These are phyloP conservation scores for Scedosporium dehoogii DNA, from an alignment of 2,329 filamentous ascomycete genomes.

Conservation along the genomic window DNA sequence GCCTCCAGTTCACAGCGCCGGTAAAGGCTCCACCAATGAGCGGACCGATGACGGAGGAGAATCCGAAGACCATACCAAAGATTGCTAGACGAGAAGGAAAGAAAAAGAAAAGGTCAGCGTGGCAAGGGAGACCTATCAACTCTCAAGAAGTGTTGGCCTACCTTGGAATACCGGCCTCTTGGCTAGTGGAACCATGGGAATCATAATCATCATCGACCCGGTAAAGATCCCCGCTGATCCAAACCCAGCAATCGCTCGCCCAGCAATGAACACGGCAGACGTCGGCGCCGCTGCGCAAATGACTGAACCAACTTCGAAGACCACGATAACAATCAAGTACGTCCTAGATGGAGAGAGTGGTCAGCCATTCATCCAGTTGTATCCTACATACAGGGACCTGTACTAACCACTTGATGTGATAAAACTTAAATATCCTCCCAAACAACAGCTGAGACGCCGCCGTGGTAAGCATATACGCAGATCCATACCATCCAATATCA, in stretches of 20 bases:
- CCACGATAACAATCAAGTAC: conserved; percentile 35
- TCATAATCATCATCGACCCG: conserved; percentile 45
- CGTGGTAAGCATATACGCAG: conserved; percentile 49
- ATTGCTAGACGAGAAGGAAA: conserved; percentile 20
- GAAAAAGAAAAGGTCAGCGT: not conserved
- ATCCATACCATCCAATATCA: conserved; percentile 53
- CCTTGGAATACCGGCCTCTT: conserved; percentile 50
- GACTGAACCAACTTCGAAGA: conserved; percentile 45
- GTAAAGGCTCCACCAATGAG: conserved; percentile 45
- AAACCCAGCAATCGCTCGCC: conserved; percentile 45
- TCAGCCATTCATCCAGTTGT: not conserved
- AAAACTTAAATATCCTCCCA: conserved; percentile 40
- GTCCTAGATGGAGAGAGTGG: conserved; percentile 13
- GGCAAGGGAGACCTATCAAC: not conserved
- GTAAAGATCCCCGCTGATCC: conserved; percentile 49
- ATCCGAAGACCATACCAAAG: conserved; percentile 45
- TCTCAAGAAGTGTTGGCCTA: conserved; percentile 7
- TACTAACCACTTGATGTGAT: conserved; percentile 33
- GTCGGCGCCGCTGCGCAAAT: conserved; percentile 45
- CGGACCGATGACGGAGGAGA: conserved; percentile 43
- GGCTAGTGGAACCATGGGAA: conserved; percentile 48
- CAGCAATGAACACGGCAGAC: conserved; percentile 43
- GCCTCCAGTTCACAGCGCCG: conserved; percentile 36
- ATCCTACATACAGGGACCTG: not conserved
- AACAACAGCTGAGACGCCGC: conserved; percentile 41